Percentiles rank a stretch among this genome's conserved stretches.
These are phyloP conservation scores for Mycena rosella DNA, from an alignment of 768 basidiomycete genomes.

Conservation along the genomic window DNA sequence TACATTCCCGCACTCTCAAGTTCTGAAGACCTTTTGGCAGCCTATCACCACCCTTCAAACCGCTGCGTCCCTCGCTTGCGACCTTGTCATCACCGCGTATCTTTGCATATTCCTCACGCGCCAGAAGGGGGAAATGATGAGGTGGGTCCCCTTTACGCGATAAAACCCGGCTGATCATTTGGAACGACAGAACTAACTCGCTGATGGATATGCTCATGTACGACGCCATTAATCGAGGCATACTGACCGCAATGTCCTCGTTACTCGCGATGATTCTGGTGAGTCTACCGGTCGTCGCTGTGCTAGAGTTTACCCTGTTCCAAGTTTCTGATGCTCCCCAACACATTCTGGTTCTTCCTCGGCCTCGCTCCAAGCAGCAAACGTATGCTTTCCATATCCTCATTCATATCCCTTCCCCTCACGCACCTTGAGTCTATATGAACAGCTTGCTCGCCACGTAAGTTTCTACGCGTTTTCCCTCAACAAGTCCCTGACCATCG, in stretches of 20 bases:
- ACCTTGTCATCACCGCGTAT: conserved; percentile 25
- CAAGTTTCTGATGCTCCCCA: conserved; percentile 29
- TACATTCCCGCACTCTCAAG: not conserved
- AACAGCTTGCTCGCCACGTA: conserved; percentile 36
- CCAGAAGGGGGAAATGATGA: conserved; percentile 27
- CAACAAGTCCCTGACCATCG: no score
- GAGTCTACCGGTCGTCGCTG: no score
- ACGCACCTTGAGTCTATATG: conserved; percentile 21
- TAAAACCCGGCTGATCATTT: not conserved
- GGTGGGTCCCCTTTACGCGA: not conserved
- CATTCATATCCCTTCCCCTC: not conserved
- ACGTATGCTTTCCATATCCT: conserved; percentile 5
- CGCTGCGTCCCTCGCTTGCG: conserved; percentile 26
- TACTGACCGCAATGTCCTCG: conserved; percentile 29
- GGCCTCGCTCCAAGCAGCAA: conserved; percentile 30
- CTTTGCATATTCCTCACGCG: conserved; percentile 26
- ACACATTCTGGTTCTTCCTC: conserved; percentile 35
- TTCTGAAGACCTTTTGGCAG: not conserved
- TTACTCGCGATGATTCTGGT: conserved; percentile 26
- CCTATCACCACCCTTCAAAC: conserved; percentile 30
- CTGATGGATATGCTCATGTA: conserved; percentile 32
- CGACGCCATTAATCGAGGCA: conserved; percentile 32
- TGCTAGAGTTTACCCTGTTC: not conserved
- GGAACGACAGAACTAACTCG: conserved; percentile 20
- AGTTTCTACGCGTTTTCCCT: not conserved